Evolutionary conservation across 1,284 basidiomycete species (phyloP), one percentile per base, ranked within the genome.

Genomic region (Earliella scabrosa): DNA sequence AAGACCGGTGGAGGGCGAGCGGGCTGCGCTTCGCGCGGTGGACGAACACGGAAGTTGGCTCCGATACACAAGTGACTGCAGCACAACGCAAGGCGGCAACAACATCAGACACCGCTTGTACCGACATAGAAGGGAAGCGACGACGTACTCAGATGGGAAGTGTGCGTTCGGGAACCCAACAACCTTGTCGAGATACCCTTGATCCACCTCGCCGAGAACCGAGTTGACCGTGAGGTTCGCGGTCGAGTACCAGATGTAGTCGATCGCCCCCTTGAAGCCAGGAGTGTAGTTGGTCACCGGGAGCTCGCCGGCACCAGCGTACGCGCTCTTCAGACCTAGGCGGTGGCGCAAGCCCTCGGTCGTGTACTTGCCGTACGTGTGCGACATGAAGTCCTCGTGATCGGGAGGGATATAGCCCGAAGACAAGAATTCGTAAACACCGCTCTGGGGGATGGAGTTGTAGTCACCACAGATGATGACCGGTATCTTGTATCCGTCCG

Each of bases 111-210:
- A 63, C 63, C 53, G 38, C 16, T 58, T 57, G 53, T 13, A 7
- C 6, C 44, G 40, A 43, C 34, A 55, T 35, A 51, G 59, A 50
- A 49, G 49, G 41, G 50, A 49, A 50, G 54, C 56, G 54, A 39
- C 60, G 23, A 89, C 93, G 72, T 74, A 96, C 93, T 96, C 93
- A 61, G 92, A 95, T 35, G 96, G 95, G 82, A 96, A 97, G 71
- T 98, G 94, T 7, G 90, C 88, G 71, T 98, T 97, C 38, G 97
- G 97, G 82, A 99, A 99, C 27, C 97, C 97, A 50, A 98, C 96
- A 10, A 88, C 87, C 75, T 94, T 95, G 67, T 89, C 85, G 66
- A 98, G 74, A 77, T 99, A 99, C 26, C 73, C 73, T 67, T 80
- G 82, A 72, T 98, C 96, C 52, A 98, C 88, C 70, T 93, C 93